Conservation (phyloP, 176 grass and related monocot genomes). For the Triticum dicoccoides region DNA sequence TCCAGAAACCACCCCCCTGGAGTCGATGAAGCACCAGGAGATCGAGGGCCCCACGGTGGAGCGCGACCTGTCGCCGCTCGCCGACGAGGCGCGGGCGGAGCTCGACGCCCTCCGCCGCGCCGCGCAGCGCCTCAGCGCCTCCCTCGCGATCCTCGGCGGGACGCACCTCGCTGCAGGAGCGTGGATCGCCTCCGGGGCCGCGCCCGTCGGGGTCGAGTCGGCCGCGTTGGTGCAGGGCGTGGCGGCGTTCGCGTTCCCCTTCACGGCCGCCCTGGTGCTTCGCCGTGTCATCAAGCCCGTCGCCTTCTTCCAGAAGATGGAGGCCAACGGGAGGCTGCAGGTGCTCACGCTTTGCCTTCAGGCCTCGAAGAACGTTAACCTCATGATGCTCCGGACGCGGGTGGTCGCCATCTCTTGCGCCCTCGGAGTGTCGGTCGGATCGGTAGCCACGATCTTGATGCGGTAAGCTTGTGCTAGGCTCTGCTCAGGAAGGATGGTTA, state of each 20-base stretch:
- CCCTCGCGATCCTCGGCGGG: slow-evolving; percentile 62
- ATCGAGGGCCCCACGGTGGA: slow-evolving; percentile 93
- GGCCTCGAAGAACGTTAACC: slow-evolving; percentile 61
- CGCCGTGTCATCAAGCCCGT: slow-evolving; percentile 79
- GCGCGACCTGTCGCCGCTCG: slow-evolving; percentile 73
- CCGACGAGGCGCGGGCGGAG: slow-evolving; percentile 73
- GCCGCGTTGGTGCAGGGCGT: slow-evolving; percentile 55
- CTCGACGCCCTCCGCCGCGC: slow-evolving; percentile 57
- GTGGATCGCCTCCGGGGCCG: slow-evolving; percentile 55
- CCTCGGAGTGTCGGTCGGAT: slow-evolving; percentile 65
- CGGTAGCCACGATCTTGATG: slow-evolving; percentile 44
- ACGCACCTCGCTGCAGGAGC: slow-evolving; percentile 62
- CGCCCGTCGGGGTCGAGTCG: slow-evolving; percentile 48
- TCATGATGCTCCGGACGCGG: slow-evolving; percentile 72
- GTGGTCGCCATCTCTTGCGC: slow-evolving; percentile 63
- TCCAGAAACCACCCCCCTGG: neutral
- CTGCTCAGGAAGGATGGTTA: neutral
- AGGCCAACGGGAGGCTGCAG: slow-evolving; percentile 79
- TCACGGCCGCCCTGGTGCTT: slow-evolving; percentile 70
- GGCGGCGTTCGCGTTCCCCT: slow-evolving; percentile 76
- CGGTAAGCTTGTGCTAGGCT: slow-evolving; percentile 36
- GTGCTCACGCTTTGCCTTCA: slow-evolving; percentile 85
- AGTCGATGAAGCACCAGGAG: slow-evolving; percentile 74
- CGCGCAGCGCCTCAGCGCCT: slow-evolving; percentile 61
- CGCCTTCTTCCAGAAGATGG: slow-evolving; percentile 93